phyloP scores from a whole-genome alignment of 2,329 filamentous ascomycete genomes.

The Fusarium udum region DNA sequence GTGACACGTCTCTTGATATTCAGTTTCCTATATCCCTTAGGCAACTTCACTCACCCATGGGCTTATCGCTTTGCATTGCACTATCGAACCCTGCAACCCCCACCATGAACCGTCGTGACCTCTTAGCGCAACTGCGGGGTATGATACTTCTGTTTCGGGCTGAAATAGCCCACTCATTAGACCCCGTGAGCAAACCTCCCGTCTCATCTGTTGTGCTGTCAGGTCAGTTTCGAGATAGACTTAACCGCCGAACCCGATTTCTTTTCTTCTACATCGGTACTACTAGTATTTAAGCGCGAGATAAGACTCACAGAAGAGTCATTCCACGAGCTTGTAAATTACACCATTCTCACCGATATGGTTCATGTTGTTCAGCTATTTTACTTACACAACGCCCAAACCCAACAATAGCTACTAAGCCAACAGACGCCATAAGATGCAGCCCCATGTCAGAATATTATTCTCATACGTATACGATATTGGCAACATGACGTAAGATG shows the following conservation, averaged over 20 bases:
- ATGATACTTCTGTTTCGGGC: conserved; percentile 30
- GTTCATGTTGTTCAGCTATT: not conserved
- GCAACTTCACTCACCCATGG: not conserved
- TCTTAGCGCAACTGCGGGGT: conserved; percentile 39
- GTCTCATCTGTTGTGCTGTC: conserved; percentile 11
- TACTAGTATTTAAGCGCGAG: not conserved
- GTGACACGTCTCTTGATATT: not conserved
- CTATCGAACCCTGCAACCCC: conserved; percentile 34
- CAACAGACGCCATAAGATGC: not conserved
- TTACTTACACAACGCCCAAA: not conserved
- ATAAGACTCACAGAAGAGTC: not conserved
- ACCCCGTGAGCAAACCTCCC: conserved; percentile 38
- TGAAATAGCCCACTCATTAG: conserved; percentile 27
- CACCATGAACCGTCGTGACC: conserved; percentile 37
- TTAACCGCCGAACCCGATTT: conserved; percentile 17
- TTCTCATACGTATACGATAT: not conserved
- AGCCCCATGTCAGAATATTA: conserved; percentile 7
- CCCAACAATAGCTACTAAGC: not conserved
- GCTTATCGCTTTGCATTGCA: conserved; percentile 37
- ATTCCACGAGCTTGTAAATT: not conserved
- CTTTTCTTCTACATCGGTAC: not conserved
- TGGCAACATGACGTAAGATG: conserved; percentile 25
- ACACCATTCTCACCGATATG: conserved; percentile 19
- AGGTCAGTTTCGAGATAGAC: conserved; percentile 13
- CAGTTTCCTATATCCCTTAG: not conserved